phyloP scores from a whole-genome alignment of 352 stramenopile genomes.

The Halophytophthora batemanensis region DNA sequence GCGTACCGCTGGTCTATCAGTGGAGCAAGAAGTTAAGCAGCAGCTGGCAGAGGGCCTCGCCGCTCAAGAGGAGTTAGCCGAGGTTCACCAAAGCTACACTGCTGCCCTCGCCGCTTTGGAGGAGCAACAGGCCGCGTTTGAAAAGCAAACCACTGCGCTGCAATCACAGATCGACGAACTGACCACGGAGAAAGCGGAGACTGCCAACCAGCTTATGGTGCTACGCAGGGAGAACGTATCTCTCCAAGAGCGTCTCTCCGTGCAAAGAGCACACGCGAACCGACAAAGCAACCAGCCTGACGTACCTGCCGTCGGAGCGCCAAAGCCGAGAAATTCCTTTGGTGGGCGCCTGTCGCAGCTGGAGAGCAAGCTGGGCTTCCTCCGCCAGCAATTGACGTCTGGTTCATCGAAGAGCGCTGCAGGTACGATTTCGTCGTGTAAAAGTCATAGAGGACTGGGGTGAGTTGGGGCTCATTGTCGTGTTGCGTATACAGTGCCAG shows the following conservation, averaged over 20 bases:
- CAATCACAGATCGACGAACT: constrained; percentile 1
- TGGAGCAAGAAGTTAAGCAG: constrained; percentile 18
- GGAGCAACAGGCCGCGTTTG: constrained; percentile 3
- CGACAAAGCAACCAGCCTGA: constrained; percentile 3
- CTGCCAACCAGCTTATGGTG: background rate
- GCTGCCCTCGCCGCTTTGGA: background rate
- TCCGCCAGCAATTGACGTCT: constrained; percentile 3
- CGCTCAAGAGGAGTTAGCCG: constrained; percentile 6
- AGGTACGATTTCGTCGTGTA: too few relatives aligned
- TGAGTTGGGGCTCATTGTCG: too few relatives aligned
- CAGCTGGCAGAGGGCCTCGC: constrained; percentile 17
- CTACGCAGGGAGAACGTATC: too few relatives aligned
- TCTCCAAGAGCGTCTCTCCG: too few relatives aligned
- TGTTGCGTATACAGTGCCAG: too few relatives aligned
- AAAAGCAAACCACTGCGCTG: constrained; percentile 2
- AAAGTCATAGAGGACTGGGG: too few relatives aligned
- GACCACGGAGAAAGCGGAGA: constrained; percentile 1
- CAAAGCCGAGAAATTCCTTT: constrained; percentile 5
- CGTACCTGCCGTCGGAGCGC: constrained; percentile 1
- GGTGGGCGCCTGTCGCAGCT: constrained; percentile 7
- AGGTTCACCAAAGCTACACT: constrained; percentile 4
- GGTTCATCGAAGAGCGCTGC: constrained; percentile 1
- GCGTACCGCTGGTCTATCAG: constrained; percentile 11
- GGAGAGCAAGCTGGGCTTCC: constrained; percentile 5
- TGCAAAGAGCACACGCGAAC: background rate